A percentile compares a stretch with the other conserved stretches of the same genome.
These are phyloP conservation scores for Taxillus chinensis DNA, from an alignment of 164 flowering plant genomes.

Conservation along the genomic window DNA sequence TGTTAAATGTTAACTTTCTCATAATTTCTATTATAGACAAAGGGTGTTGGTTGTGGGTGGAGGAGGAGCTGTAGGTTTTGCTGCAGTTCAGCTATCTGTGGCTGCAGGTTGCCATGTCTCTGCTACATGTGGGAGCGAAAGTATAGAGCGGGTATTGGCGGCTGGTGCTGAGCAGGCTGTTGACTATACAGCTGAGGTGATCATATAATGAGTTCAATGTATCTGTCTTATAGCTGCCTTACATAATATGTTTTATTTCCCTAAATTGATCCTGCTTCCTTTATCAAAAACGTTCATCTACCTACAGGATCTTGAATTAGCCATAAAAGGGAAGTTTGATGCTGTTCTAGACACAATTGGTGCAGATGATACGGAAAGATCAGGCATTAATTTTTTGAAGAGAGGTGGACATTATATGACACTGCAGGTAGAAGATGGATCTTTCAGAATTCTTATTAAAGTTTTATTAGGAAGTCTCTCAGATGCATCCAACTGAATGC, in stretches of 20 bases:
- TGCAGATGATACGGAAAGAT: conserved; percentile 66
- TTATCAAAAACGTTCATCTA: background rate
- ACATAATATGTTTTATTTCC: background rate
- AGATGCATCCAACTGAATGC: background rate
- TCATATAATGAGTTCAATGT: conserved; percentile 1
- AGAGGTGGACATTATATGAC: conserved; percentile 96
- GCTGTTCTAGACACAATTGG: conserved; percentile 96
- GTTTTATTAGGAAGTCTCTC: background rate
- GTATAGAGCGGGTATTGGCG: conserved; percentile 45
- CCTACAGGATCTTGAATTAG: conserved; percentile 59
- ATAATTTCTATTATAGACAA: conserved; percentile 35
- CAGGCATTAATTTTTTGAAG: conserved; percentile 58
- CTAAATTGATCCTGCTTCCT: background rate
- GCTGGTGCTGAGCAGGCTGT: conserved; percentile 94
- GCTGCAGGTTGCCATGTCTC: conserved; percentile 73
- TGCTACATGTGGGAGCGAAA: conserved; percentile 77
- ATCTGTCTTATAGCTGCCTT: background rate
- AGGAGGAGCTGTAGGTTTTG: conserved; percentile 94
- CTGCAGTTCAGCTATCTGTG: conserved; percentile 88
- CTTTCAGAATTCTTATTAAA: conserved; percentile 6
- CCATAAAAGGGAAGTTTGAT: conserved; percentile 70
- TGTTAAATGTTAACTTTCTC: background rate
- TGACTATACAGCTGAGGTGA: conserved; percentile 79
- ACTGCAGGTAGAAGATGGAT: conserved; percentile 52
- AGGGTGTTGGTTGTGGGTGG: conserved; percentile 83